Conservation (phyloP, 108 stramenopile species). For the Mayamaea pseudoterrestris region DNA sequence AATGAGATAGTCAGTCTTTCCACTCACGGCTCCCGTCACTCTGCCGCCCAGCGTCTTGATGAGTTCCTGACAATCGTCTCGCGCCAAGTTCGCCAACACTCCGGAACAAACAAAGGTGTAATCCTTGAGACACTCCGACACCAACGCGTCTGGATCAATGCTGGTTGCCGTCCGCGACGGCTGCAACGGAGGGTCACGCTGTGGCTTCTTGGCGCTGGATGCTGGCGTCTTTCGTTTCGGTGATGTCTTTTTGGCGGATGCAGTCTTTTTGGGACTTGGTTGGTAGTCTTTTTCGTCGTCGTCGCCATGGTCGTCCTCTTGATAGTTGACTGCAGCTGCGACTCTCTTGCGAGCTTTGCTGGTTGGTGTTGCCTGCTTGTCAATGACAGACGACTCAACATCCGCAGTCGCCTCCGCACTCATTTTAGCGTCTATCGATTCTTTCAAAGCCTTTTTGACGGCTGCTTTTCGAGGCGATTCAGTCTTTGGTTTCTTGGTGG, state of each 20-base stretch:
- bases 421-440: background rate
- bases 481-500: too few relatives aligned
- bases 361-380: constrained; percentile 2
- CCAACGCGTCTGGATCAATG: too few relatives aligned
- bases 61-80: constrained; percentile 58
- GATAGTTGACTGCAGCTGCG: background rate
- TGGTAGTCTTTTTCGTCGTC: background rate
- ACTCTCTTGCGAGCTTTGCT: background rate
- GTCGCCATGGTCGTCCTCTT: background rate
- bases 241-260: constrained; percentile 3
- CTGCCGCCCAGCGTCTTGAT: constrained; percentile 74
- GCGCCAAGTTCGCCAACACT: constrained; percentile 27
- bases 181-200: constrained; percentile 7
- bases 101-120: constrained; percentile 77
- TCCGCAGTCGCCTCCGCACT: background rate
- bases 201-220: constrained; percentile 10
- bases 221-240: constrained; percentile 10
- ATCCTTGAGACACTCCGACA: constrained; percentile 34
- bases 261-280: background rate
- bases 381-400: background rate
- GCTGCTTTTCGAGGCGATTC: background rate
- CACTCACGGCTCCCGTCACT: constrained; percentile 58
- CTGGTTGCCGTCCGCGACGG: constrained; percentile 11
- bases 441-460: background rate
- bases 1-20: constrained; percentile 83